A percentile compares a stretch with the other conserved stretches of the same genome.
Conservation (phyloP, 306 rosid species). For the Canavalia ensiformis region DNA sequence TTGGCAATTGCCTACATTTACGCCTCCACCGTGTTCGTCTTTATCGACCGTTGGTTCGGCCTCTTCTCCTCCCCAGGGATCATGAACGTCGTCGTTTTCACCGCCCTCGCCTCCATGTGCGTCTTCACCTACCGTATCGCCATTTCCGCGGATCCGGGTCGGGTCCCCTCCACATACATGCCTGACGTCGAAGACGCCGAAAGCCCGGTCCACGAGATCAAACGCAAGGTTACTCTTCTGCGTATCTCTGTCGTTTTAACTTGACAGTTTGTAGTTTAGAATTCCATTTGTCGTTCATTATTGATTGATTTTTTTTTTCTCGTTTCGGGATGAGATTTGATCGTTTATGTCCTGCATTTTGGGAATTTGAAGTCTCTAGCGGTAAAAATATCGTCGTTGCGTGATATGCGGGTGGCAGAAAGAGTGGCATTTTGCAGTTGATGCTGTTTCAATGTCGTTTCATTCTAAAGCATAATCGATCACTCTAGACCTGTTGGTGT, state of each 20-base stretch:
- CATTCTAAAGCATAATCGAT: not conserved
- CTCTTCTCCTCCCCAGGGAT: conserved; percentile 92
- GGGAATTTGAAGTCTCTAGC: conserved; percentile 17
- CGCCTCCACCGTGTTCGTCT: conserved; percentile 79
- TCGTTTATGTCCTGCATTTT: conserved; percentile 27
- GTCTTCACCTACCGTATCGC: conserved; percentile 62
- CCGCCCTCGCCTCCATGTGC: conserved; percentile 72
- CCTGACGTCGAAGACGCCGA: conserved; percentile 83
- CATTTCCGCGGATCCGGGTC: conserved; percentile 83
- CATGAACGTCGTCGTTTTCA: conserved; percentile 78
- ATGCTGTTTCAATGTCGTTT: conserved; percentile 6
- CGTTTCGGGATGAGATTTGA: not conserved
- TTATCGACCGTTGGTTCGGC: conserved; percentile 90
- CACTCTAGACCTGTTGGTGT: not conserved
- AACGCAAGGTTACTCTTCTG: conserved; percentile 77
- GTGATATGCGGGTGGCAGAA: not conserved
- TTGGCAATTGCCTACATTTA: conserved; percentile 70
- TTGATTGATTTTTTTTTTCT: not conserved
- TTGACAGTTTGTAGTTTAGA: not conserved
- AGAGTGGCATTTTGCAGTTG: not conserved
- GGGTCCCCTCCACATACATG: conserved; percentile 75
- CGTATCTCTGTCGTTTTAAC: not conserved
- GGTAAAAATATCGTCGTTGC: not conserved
- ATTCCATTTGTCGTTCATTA: not conserved
- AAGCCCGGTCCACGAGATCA: conserved; percentile 88